Base-by-base conservation (phyloP, 345 rosid genomes). In the Alliaria petiolata region DNA sequence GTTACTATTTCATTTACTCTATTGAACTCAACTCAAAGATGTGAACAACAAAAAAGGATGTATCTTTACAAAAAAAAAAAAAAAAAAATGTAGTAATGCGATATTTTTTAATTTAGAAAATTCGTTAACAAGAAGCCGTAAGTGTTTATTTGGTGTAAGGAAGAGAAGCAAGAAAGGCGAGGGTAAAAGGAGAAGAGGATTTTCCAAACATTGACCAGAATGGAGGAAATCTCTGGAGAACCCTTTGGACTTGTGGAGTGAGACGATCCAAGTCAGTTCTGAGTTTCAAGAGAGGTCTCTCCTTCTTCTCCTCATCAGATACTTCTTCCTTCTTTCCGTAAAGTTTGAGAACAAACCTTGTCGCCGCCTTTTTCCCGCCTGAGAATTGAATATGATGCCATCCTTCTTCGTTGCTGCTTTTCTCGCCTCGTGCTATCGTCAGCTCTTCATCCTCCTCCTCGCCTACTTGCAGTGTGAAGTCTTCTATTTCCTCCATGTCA, bases 171-270 rank as follows among this genome's bases (percentile, higher is more conserved):
- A 91, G 68, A 65, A 95, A 89, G 1, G 97, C 80, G 31, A 89
- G 71, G 5, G 84, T 84, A 78, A 69, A 73, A 0, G 99, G 96
- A 49, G 91, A 89, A 0, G 97, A 81, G 42, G 97, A 91, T 75
- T 89, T 95, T 36, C 97, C 99, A 59, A 91, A 89, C 79, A 76
- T 20, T 14, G 98, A 80, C 67, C 97, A 93, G 91, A 86, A 89
- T 3, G 84, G 6, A 36, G 98, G 97, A 46, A 93, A 87, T 80
- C 77, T 93, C 8, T 61, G 3, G 8, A 91, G 78, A 43, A 91
- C 67, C 56, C 66, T 69, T 62, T 82, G 52, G 6, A 78, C 80
- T 78, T 84, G 86, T 4, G 97, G 95, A 2, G 98, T 93, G 17
- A 78, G 0, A 14, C 80, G 58, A 39, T 83, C 51, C 20, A 89